Percentiles rank a stretch among this genome's conserved stretches.
Evolutionary conservation across 108 stramenopile species (phyloP).

Genomic region (Stephanodiscus minutulus): DNA sequence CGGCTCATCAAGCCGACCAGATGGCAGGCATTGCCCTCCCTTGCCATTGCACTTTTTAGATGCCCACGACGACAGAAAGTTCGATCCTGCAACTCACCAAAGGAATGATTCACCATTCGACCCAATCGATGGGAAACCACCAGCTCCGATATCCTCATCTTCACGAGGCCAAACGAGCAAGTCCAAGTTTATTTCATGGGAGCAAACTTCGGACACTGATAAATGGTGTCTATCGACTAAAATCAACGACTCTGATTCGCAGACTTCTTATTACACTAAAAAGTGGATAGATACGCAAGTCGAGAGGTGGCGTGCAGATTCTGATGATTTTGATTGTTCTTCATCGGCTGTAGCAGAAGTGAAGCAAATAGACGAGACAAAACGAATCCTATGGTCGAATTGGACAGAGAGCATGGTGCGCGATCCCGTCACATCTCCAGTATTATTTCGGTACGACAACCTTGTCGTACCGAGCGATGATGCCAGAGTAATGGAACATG

Average conservation of each 20-base stretch:
- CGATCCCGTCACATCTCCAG: constrained; percentile 49
- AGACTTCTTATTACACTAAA: constrained; percentile 27
- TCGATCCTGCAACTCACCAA: constrained; percentile 68
- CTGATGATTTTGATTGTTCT: constrained; percentile 28
- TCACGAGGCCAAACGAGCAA: background rate
- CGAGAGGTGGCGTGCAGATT: constrained; percentile 32
- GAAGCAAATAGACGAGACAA: constrained; percentile 12
- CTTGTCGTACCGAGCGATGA: constrained; percentile 31
- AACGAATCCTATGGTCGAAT: constrained; percentile 62
- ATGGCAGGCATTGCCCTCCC: background rate
- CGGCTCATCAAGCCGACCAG: background rate
- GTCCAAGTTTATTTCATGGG: constrained; percentile 20
- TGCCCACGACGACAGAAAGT: constrained; percentile 44
- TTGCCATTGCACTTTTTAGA: constrained; percentile 35
- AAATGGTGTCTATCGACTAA: constrained; percentile 41
- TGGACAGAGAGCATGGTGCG: constrained; percentile 62
- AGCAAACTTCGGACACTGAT: background rate
- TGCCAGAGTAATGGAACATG: constrained; percentile 23
- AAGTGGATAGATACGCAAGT: constrained; percentile 51
- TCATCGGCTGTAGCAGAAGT: constrained; percentile 2
- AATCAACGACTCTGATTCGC: constrained; percentile 35
- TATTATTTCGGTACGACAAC: constrained; percentile 54
- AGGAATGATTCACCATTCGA: constrained; percentile 68
- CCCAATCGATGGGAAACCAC: constrained; percentile 57
- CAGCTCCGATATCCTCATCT: constrained; percentile 21